These are phyloP conservation scores for Venturia nashicola DNA, from an alignment of 2,329 filamentous ascomycete species.

Conservation along the genomic window DNA sequence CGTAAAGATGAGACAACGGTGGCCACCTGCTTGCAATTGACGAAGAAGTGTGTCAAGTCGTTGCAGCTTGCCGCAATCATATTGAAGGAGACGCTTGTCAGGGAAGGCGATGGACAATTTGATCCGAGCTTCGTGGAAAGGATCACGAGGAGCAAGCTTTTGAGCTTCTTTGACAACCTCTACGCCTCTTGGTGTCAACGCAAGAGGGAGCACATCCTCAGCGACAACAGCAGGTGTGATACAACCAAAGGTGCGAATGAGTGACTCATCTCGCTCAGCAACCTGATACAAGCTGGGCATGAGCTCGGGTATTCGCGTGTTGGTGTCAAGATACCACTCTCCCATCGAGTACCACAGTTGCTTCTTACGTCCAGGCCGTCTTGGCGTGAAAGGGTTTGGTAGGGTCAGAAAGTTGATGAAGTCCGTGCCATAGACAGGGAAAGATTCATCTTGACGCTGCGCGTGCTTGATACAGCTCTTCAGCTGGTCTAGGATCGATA, in stretches of 20 bases:
- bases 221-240: slow-evolving; percentile 83
- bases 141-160: slow-evolving; percentile 38
- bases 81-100: slow-evolving; percentile 89
- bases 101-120: slow-evolving; percentile 91
- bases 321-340: slow-evolving; percentile 7
- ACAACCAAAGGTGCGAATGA: slow-evolving; percentile 79
- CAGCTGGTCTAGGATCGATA: slow-evolving; percentile 1
- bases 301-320: not conserved
- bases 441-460: slow-evolving; percentile 41
- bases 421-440: slow-evolving; percentile 68
- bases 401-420: slow-evolving; percentile 58
- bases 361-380: slow-evolving; percentile 33
- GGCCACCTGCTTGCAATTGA: slow-evolving; percentile 75
- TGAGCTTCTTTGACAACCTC: slow-evolving; percentile 43
- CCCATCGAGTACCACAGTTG: slow-evolving; percentile 33
- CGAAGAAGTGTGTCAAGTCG: slow-evolving; percentile 76
- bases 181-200: slow-evolving; percentile 50
- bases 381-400: slow-evolving; percentile 17
- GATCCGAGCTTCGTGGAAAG: slow-evolving; percentile 89
- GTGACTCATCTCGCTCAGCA: slow-evolving; percentile 58
- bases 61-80: slow-evolving; percentile 94
- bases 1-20: slow-evolving; percentile 94
- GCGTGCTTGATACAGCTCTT: slow-evolving; percentile 5
- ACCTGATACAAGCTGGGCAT: slow-evolving; percentile 8
- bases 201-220: slow-evolving; percentile 56